A percentile compares a stretch with the other conserved stretches of the same genome.
Evolutionary conservation across 1,139 yeast species (phyloP).

Genomic region (Arxiozyma heterogenica): DNA sequence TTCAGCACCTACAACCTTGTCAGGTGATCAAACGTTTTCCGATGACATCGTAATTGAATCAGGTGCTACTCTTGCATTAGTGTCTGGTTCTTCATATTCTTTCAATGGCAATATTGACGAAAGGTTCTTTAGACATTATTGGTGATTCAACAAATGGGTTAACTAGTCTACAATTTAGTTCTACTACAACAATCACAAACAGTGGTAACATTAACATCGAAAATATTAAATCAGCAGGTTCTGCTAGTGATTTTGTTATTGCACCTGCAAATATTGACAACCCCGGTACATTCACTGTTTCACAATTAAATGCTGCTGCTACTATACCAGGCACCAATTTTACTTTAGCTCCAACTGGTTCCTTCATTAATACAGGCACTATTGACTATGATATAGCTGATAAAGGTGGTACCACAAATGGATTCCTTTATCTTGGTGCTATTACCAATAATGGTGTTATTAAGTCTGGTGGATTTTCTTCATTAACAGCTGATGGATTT

Average conservation of each 20-base stretch:
- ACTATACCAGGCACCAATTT: not conserved
- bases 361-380: conserved; percentile 1
- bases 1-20: not conserved
- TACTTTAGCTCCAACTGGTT: conserved; percentile 1
- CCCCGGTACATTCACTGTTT: not conserved
- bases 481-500: not conserved
- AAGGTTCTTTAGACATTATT: not conserved
- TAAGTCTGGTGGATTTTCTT: not conserved
- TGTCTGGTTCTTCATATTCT: not conserved
- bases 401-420: not conserved
- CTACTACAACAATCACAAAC: not conserved
- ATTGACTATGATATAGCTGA: not conserved
- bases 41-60: not conserved
- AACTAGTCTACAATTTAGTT: not conserved
- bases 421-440: conserved; percentile 1
- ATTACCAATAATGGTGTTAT: not conserved
- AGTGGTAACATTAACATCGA: not conserved
- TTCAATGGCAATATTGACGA: not conserved
- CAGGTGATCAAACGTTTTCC: not conserved
- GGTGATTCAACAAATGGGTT: not conserved
- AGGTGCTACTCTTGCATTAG: not conserved
- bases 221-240: not conserved
- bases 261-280: not conserved
- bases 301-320: not conserved
- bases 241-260: not conserved